phyloP scores from a whole-genome alignment of 2,329 filamentous ascomycete genomes.

The Aureobasidium melanogenum region DNA sequence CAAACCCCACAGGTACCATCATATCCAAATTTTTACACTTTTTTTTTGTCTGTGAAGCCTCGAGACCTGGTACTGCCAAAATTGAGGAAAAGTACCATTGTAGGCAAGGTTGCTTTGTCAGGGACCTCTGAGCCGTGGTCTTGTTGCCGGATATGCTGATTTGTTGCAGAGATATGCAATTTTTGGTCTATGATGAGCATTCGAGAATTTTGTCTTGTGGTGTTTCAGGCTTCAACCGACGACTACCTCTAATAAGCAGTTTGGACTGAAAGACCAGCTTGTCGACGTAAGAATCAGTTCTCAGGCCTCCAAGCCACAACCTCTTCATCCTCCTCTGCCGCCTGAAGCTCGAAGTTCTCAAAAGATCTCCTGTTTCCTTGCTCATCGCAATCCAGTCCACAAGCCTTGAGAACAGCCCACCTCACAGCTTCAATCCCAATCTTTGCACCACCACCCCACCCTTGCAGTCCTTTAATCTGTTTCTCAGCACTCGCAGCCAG shows the following conservation, averaged over 20 bases:
- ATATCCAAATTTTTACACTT: neutral
- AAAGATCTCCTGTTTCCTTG: conserved; percentile 14
- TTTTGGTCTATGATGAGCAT: too few relatives aligned
- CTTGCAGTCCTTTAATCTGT: conserved; percentile 33
- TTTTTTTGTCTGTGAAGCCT: too few relatives aligned
- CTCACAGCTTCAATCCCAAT: conserved; percentile 54
- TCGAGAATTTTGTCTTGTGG: too few relatives aligned
- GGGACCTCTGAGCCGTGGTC: too few relatives aligned
- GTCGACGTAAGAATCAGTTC: neutral
- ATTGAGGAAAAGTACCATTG: too few relatives aligned
- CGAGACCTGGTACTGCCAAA: too few relatives aligned
- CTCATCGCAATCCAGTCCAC: conserved; percentile 42
- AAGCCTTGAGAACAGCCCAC: conserved; percentile 56
- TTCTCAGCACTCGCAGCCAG: conserved; percentile 49
- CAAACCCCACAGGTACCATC: neutral
- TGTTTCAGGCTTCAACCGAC: too few relatives aligned
- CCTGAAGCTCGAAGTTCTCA: neutral
- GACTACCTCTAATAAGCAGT: too few relatives aligned
- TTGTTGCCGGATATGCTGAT: too few relatives aligned
- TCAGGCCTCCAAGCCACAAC: neutral
- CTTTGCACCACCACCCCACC: conserved; percentile 42
- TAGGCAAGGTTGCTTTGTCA: too few relatives aligned
- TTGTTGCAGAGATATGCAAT: too few relatives aligned
- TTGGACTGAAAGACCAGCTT: too few relatives aligned
- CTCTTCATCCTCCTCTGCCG: neutral